Conservation (phyloP, 371 early-diverging fungal species). For the Sporodiniella umbellata region DNA sequence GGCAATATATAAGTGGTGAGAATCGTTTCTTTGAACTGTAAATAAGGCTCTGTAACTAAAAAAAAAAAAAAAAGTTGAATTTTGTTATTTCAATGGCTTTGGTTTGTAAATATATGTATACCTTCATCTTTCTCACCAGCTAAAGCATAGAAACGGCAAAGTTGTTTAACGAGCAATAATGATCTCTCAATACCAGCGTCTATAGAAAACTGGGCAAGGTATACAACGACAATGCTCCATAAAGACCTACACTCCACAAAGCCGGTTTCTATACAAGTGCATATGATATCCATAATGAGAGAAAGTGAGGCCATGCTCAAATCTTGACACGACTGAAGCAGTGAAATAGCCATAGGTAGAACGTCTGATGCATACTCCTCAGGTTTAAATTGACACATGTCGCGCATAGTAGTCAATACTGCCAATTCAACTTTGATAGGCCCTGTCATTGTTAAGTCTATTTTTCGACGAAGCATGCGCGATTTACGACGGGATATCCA, state of each 20-base stretch:
- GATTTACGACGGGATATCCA: slow-evolving; percentile 54
- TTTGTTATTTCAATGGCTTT: not conserved
- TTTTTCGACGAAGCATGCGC: slow-evolving; percentile 16
- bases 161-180: slow-evolving; percentile 14
- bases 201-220: slow-evolving; percentile 48
- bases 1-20: slow-evolving; percentile 37
- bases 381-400: slow-evolving; percentile 42
- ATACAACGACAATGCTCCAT: slow-evolving; percentile 49
- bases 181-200: slow-evolving; percentile 8
- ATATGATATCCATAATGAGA: slow-evolving; percentile 44
- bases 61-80: not conserved
- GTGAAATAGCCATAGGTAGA: slow-evolving; percentile 49
- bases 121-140: slow-evolving; percentile 52
- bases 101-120: slow-evolving; percentile 10
- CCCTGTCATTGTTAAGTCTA: slow-evolving; percentile 16
- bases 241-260: slow-evolving; percentile 55
- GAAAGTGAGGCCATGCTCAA: slow-evolving; percentile 46
- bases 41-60: slow-evolving; percentile 47
- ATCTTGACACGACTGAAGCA: slow-evolving; percentile 48
- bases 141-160: slow-evolving; percentile 49
- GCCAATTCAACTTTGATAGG: slow-evolving; percentile 54
- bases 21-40: slow-evolving; percentile 46
- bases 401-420: slow-evolving; percentile 50
- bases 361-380: slow-evolving; percentile 50
- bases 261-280: slow-evolving; percentile 40